These are phyloP conservation scores for Auricularia heimuer DNA, from an alignment of 768 basidiomycete genomes.

Conservation along the genomic window DNA sequence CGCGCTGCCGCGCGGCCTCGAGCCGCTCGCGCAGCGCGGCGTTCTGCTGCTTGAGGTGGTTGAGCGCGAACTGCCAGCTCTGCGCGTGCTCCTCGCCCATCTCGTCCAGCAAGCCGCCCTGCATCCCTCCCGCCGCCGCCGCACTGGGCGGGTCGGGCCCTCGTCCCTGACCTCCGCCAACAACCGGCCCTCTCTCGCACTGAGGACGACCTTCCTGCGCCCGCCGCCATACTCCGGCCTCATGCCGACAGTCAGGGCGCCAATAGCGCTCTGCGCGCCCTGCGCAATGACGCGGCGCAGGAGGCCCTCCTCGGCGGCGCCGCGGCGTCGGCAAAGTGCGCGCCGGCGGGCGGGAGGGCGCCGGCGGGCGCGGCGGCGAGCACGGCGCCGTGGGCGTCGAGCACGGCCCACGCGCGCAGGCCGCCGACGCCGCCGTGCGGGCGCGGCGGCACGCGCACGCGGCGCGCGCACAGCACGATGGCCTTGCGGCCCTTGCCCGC, in stretches of 20 bases:
- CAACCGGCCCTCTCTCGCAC: constrained; percentile 6
- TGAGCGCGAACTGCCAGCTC: constrained; percentile 88
- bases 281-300: background rate
- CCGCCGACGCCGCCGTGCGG: constrained; percentile 48
- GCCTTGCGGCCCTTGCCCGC: constrained; percentile 92
- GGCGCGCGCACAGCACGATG: constrained; percentile 79
- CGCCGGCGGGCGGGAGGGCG: background rate
- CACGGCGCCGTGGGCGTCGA: background rate
- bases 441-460: constrained; percentile 53
- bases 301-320: background rate
- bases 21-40: background rate
- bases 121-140: background rate
- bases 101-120: constrained; percentile 53
- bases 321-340: background rate
- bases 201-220: constrained; percentile 4
- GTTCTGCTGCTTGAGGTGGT: background rate
- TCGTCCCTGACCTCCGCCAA: constrained; percentile 5
- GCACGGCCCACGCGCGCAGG: constrained; percentile 36
- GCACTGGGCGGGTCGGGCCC: background rate
- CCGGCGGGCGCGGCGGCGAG: background rate
- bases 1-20: background rate
- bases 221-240: background rate
- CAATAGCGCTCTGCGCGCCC: background rate
- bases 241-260: background rate
- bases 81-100: constrained; percentile 56